Conservation (phyloP, 2,329 filamentous ascomycete genomes). For the Alternaria sp. region DNA sequence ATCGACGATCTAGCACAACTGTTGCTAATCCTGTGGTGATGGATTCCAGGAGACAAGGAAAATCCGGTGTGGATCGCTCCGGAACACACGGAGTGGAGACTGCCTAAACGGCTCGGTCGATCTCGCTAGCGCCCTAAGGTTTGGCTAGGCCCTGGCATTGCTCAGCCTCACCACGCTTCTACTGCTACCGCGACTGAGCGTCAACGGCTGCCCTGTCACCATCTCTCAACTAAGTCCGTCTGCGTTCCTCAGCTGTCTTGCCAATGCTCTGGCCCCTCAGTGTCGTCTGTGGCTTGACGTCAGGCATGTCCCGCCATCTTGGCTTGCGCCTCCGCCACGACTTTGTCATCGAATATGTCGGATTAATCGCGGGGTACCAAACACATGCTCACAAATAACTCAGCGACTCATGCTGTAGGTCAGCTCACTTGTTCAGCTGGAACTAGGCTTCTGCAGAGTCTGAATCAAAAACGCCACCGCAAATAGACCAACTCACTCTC, state of each 20-base stretch:
- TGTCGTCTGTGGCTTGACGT: background rate
- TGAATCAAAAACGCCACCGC: background rate
- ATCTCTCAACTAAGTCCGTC: background rate
- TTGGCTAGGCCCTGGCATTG: slow-evolving; percentile 1
- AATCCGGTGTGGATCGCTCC: slow-evolving; percentile 1
- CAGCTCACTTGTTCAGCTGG: background rate
- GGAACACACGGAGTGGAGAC: slow-evolving; percentile 2
- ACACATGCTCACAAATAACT: background rate
- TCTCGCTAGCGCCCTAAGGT: slow-evolving; percentile 4
- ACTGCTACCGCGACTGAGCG: background rate
- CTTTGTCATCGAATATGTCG: background rate
- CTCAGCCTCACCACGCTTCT: slow-evolving; percentile 6
- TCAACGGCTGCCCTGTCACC: slow-evolving; percentile 4
- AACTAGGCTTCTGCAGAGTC: background rate
- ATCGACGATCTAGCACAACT: background rate
- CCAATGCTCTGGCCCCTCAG: background rate
- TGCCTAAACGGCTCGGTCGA: slow-evolving; percentile 15
- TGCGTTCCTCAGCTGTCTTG: background rate
- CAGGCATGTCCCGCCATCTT: background rate
- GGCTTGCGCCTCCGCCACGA: background rate
- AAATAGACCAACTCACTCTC: background rate
- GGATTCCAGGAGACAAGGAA: slow-evolving; percentile 2
- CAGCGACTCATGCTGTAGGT: background rate
- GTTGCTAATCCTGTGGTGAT: background rate
- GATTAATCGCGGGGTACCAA: background rate